Percentiles rank a stretch among this genome's conserved stretches.
phyloP scores from a whole-genome alignment of 441 rosid species.

The Oxalis stricta region DNA sequence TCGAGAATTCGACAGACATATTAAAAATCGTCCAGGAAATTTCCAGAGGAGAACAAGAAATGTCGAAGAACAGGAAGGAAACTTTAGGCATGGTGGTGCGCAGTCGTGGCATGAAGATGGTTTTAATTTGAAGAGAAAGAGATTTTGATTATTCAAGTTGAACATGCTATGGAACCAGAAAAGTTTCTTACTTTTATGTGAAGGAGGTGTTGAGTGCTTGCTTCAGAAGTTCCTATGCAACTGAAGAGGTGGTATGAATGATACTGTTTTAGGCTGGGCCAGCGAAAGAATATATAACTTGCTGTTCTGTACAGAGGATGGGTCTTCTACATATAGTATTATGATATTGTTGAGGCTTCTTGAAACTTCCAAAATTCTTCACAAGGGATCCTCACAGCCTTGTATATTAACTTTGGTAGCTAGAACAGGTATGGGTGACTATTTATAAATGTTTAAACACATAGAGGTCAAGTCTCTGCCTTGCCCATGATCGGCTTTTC shows the following conservation, averaged over 20 bases:
- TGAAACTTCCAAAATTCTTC: too few species aligned
- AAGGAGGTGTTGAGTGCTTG: background rate
- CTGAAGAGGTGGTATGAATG: too few species aligned
- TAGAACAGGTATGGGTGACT: too few species aligned
- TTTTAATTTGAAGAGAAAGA: conserved; percentile 45
- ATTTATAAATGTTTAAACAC: too few species aligned
- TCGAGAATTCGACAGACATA: conserved; percentile 48
- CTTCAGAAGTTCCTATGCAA: too few species aligned
- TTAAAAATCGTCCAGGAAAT: conserved; percentile 42
- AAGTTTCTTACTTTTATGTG: background rate
- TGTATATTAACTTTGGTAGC: too few species aligned
- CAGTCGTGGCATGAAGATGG: conserved; percentile 34
- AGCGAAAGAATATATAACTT: background rate
- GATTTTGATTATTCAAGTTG: conserved; percentile 28
- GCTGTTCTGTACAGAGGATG: background rate
- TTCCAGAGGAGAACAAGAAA: conserved; percentile 40
- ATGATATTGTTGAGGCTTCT: too few species aligned
- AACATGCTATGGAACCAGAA: conserved; percentile 7
- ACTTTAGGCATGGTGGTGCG: conserved; percentile 33
- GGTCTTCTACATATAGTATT: too few species aligned
- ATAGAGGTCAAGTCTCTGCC: too few species aligned
- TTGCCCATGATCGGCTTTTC: too few species aligned
- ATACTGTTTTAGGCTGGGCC: too few species aligned
- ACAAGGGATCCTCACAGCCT: too few species aligned
- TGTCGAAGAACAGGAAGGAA: conserved; percentile 53